phyloP scores from a whole-genome alignment of 352 stramenopile species.

The Phytophthora brassicae region DNA sequence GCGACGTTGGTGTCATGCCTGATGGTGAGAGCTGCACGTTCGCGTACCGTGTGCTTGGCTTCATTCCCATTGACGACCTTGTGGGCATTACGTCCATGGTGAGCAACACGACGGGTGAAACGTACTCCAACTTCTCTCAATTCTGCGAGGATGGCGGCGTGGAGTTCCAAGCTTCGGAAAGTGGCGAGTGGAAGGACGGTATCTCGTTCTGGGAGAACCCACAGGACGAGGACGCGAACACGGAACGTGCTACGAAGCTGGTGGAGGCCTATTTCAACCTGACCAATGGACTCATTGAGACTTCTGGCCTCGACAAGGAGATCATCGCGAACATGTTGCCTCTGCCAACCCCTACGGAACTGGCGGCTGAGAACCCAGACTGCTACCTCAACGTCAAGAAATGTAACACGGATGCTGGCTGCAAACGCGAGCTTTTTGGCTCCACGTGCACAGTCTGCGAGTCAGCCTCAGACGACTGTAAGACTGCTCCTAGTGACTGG shows the following conservation, averaged over 20 bases:
- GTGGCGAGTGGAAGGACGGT: conserved; percentile 50
- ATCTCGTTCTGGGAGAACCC: conserved; percentile 73
- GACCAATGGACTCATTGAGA: conserved; percentile 38
- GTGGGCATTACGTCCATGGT: conserved; percentile 71
- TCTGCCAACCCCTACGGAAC: conserved; percentile 49
- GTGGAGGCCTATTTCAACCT: conserved; percentile 61
- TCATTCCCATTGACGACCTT: conserved; percentile 70
- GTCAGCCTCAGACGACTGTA: conserved; percentile 43
- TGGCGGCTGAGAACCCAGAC: conserved; percentile 54
- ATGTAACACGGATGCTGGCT: conserved; percentile 56
- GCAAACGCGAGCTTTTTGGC: conserved; percentile 60
- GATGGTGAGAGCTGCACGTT: conserved; percentile 63
- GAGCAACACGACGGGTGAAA: conserved; percentile 49
- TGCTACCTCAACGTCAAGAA: conserved; percentile 70
- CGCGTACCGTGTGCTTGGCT: conserved; percentile 67
- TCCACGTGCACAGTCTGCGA: conserved; percentile 68
- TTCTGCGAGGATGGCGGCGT: conserved; percentile 66
- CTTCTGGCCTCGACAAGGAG: conserved; percentile 35
- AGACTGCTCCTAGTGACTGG: conserved; percentile 44
- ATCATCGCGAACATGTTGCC: conserved; percentile 50
- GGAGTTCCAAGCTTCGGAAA: conserved; percentile 51
- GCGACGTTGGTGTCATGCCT: conserved; percentile 52
- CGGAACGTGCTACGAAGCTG: conserved; percentile 46
- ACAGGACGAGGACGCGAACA: conserved; percentile 58
- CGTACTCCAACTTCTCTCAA: conserved; percentile 61